Evolutionary conservation across 2,329 filamentous ascomycete genomes (phyloP), one percentile per base, ranked within the genome.

Genomic region (Scleromitrula shiraiana): DNA sequence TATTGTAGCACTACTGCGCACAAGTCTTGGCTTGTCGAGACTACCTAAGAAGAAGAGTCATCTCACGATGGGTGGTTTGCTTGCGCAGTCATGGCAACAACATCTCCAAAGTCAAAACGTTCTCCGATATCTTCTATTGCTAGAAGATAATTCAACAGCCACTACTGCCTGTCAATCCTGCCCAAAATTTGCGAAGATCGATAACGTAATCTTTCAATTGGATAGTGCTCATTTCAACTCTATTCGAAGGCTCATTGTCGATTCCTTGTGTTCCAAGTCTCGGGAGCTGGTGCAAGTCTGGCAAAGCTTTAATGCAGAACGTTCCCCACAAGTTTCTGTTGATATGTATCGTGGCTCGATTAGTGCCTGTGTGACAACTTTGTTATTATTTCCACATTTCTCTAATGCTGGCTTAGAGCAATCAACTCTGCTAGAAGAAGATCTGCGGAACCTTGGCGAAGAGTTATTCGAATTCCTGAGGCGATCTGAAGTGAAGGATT

Each of bases 1-100:
- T 54, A 65, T 95, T 19, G 67, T 85, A 30, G 80, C 79, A 54
- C 67, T 95, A 4, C 63, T 95, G n/a, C 70, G 79, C 51, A 74
- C 76, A 14, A 88, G 85, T 57, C 80, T 84, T 30, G 85, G 86
- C 14, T 49, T 65, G 19, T 51, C 53, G 20, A 51, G 50, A 32
- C n/a, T 59, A 12, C 38, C 41, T 32, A n/a, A 54, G 14, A 19
- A 48, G 29, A n/a, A 40, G 9, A 41, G 39, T 5, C 27, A 22
- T 30, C 43, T 40, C 3, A 41, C 54, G 8, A 56, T 61, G 17
- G 54, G 58, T 35, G 63, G 62, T 15, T 41, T 46, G 20, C 42
- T 65, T 26, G 59, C 54, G 29, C 62, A 64, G 52, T 56, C 58
- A 33, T 65, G 64, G 64, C 56, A 60, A 40, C 50, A 54, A 12